Evolutionary conservation across 306 rosid genomes (phyloP), one percentile per base, ranked within the genome.

Genomic region (Begonia masoniana): DNA sequence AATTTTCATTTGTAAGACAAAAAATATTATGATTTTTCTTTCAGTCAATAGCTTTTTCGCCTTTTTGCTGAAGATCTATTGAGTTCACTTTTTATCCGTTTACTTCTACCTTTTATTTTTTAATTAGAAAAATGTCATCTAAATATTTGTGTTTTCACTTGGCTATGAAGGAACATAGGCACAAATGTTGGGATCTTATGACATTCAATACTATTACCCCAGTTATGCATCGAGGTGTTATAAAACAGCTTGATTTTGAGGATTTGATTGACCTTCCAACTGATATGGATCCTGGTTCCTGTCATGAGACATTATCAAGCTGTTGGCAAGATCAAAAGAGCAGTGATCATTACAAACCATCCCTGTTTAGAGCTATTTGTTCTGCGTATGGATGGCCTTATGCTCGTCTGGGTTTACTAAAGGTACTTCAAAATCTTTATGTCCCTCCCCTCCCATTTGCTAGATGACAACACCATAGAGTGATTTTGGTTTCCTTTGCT

Each of bases 321-420:
- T 74, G 80, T 67, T 89, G 97, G 97, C 65, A 58, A 71, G 75
- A 62, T 62, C 94, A 85, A 66, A 54, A 66, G 65, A 68, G 58
- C 23, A 63, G 63, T 56, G 63, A 67, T 55, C 49, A 47, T 59
- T 71, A 82, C 49, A 76, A 51, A 15, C 85, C 94, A 46, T 82
- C 95, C 51, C 72, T 89, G 39, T 64, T 89, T 63, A 72, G 78
- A 79, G 95, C 94, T 58, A 70, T 85, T 24, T 85, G 85, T 71
- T 52, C 53, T 72, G 97, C 94, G 57, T 89, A 85, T 78, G 95
- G 97, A 56, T 85, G 94, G 97, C 94, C 91, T 45, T 89, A 89
- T 63, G 52, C 73, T 59, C 52, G 74, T 76, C 79, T 85, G 54
- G 97, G 97, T 51, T 78, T 89, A 45, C 63, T 89, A 61, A 85